Conservation (phyloP, 176 grass and related monocot genomes). For the Avena insularis region DNA sequence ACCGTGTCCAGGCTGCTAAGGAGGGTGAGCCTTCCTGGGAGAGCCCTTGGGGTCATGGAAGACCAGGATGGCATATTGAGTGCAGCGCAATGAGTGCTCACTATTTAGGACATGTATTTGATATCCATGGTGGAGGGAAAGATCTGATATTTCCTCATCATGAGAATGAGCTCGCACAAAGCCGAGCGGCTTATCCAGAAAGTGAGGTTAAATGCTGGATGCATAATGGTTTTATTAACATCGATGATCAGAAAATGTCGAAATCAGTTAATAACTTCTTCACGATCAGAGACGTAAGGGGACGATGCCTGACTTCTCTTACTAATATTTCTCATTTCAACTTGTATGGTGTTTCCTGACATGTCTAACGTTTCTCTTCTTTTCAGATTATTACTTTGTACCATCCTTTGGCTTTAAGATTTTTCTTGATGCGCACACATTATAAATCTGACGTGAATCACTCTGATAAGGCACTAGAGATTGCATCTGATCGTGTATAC, state of each 20-base stretch:
- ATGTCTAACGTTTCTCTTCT: conserved; percentile 4
- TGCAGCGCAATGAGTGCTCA: conserved; percentile 82
- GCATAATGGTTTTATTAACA: conserved; percentile 81
- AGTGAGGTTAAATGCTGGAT: conserved; percentile 65
- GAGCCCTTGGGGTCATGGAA: conserved; percentile 77
- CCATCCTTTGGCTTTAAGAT: conserved; percentile 92
- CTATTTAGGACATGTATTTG: conserved; percentile 67
- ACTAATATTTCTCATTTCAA: background rate
- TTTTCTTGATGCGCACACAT: conserved; percentile 95
- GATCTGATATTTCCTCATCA: conserved; percentile 85
- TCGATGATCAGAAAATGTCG: conserved; percentile 74
- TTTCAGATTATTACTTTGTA: conserved; percentile 80
- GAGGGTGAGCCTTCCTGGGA: conserved; percentile 72
- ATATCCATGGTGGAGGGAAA: conserved; percentile 83
- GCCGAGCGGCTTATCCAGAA: conserved; percentile 60
- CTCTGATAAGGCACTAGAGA: conserved; percentile 66
- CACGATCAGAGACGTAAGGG: conserved; percentile 90
- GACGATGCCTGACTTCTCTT: conserved; percentile 5
- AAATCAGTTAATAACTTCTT: conserved; percentile 88
- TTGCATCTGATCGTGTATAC: conserved; percentile 77
- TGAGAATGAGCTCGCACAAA: conserved; percentile 87
- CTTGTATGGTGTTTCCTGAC: background rate
- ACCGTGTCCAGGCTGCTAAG: conserved; percentile 53
- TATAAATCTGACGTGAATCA: conserved; percentile 92
- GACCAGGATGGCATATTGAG: conserved; percentile 90